Conservation (phyloP, 2,329 filamentous ascomycete species). For the Colletotrichum siamense region DNA sequence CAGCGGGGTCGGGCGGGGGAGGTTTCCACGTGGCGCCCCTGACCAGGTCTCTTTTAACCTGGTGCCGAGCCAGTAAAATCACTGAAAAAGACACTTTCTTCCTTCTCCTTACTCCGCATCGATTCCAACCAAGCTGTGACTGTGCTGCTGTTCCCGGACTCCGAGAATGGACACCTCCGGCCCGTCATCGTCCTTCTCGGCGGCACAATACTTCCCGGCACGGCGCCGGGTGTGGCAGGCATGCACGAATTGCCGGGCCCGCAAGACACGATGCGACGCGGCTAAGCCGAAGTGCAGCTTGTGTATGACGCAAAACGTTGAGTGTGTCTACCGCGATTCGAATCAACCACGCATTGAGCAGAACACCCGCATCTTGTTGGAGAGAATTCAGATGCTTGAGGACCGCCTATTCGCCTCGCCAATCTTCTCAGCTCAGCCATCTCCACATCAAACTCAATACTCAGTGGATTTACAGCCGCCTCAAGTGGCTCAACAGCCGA, state of each 20-base stretch:
- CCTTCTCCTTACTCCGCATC: background rate
- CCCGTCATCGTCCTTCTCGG: slow-evolving; percentile 10
- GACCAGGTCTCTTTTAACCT: background rate
- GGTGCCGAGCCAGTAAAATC: background rate
- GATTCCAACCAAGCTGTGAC: background rate
- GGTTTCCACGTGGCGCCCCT: background rate
- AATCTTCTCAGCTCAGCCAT: background rate
- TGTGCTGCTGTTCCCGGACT: background rate
- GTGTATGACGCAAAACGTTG: slow-evolving; percentile 31
- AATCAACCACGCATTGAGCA: slow-evolving; percentile 32
- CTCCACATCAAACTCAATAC: background rate
- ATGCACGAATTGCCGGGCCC: slow-evolving; percentile 32
- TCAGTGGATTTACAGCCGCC: background rate
- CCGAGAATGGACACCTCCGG: background rate
- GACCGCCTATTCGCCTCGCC: slow-evolving; percentile 27
- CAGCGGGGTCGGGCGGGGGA: background rate
- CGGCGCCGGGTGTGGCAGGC: slow-evolving; percentile 29
- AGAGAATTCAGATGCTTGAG: slow-evolving; percentile 34
- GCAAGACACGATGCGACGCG: slow-evolving; percentile 35
- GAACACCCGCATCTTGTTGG: slow-evolving; percentile 31
- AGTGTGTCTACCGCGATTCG: slow-evolving; percentile 33
- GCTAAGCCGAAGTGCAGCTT: slow-evolving; percentile 31
- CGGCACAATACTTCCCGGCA: slow-evolving; percentile 13
- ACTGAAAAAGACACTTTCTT: background rate
- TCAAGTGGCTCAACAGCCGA: background rate